phyloP scores from a whole-genome alignment of 768 basidiomycete species.

The Amanita brunnescens region DNA sequence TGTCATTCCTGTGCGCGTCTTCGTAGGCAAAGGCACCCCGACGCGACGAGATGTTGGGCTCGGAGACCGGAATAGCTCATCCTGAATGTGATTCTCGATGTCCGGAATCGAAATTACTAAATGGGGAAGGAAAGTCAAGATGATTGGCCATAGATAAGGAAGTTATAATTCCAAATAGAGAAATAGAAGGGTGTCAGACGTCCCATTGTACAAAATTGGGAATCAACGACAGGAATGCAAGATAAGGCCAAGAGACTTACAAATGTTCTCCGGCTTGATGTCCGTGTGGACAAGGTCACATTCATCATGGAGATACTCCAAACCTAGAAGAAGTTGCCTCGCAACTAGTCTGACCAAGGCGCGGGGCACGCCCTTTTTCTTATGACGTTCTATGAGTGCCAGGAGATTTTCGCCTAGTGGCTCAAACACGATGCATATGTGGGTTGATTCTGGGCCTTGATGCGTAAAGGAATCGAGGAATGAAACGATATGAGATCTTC shows the following conservation, averaged over 20 bases:
- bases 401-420: conserved; percentile 76
- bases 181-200: background rate
- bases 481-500: conserved; percentile 74
- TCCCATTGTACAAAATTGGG: conserved; percentile 1
- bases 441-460: conserved; percentile 56
- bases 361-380: conserved; percentile 76
- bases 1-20: conserved; percentile 49
- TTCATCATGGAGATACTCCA: conserved; percentile 89
- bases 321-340: conserved; percentile 78
- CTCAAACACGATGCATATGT: conserved; percentile 90
- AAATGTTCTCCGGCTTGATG: conserved; percentile 92
- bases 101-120: conserved; percentile 81
- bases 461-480: conserved; percentile 89
- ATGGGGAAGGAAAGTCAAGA: conserved; percentile 22
- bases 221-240: conserved; percentile 8
- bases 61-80: conserved; percentile 58
- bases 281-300: conserved; percentile 91
- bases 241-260: conserved; percentile 39
- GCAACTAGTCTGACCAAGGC: conserved; percentile 80
- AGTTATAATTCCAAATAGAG: conserved; percentile 18
- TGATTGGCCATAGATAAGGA: conserved; percentile 13
- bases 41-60: conserved; percentile 74
- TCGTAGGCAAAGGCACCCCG: conserved; percentile 65
- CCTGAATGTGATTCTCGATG: conserved; percentile 62
- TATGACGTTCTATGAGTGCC: conserved; percentile 66